These are phyloP conservation scores for Neoboletus magnificus DNA, from an alignment of 768 basidiomycete species.

Conservation along the genomic window DNA sequence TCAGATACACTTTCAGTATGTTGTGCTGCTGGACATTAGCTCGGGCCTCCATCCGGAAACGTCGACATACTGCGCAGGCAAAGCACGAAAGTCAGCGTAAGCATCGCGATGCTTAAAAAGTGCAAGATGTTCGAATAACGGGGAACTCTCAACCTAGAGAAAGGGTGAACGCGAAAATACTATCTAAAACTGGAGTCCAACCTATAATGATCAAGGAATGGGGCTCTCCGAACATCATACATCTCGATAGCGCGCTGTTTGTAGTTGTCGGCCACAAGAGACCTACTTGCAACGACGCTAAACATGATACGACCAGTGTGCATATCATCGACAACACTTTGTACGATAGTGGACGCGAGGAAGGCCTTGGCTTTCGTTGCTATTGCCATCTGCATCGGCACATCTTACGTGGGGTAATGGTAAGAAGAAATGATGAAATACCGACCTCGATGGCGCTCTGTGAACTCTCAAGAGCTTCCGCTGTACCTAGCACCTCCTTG, in stretches of 20 bases:
- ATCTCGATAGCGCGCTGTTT: conserved; percentile 71
- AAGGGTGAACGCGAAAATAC: background rate
- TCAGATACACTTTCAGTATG: conserved; percentile 47
- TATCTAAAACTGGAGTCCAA: conserved; percentile 18
- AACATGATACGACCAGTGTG: conserved; percentile 78
- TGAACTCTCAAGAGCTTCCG: conserved; percentile 56
- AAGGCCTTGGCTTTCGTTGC: conserved; percentile 82
- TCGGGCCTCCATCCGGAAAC: background rate
- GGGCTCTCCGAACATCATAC: conserved; percentile 63
- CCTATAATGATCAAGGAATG: conserved; percentile 85
- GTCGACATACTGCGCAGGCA: conserved; percentile 65
- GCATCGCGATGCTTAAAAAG: conserved; percentile 68
- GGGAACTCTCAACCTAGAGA: conserved; percentile 71
- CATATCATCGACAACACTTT: conserved; percentile 84
- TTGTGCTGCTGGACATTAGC: conserved; percentile 44
- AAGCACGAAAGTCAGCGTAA: conserved; percentile 67
- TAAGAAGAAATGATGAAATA: conserved; percentile 9
- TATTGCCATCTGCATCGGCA: conserved; percentile 70
- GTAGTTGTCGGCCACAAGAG: conserved; percentile 89
- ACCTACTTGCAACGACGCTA: conserved; percentile 56
- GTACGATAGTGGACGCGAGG: conserved; percentile 76
- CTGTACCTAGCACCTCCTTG: conserved; percentile 50
- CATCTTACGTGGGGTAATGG: background rate
- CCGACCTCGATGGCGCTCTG: conserved; percentile 85
- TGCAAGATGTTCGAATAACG: conserved; percentile 76